Conservation (phyloP, 192 early-diverging fungal species). For the Coemansia sp. region DNA sequence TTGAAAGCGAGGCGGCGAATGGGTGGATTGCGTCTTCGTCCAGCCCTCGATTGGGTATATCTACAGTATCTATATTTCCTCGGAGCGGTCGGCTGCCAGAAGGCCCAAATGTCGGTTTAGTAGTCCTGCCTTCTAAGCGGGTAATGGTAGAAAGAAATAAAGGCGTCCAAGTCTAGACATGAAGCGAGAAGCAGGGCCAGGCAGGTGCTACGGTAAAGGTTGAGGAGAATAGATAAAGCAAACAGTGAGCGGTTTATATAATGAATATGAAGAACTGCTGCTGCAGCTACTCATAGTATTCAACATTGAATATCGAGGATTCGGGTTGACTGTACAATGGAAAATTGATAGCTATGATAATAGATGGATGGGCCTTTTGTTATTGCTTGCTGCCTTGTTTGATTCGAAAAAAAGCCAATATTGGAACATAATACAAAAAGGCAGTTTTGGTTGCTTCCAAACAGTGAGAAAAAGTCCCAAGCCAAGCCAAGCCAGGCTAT, state of each 20-base stretch:
- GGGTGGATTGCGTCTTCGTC: conserved; percentile 5
- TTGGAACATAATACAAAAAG: background rate
- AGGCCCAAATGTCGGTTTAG: background rate
- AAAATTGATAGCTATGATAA: background rate
- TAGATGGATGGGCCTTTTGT: background rate
- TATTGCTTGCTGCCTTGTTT: background rate
- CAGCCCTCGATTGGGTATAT: background rate
- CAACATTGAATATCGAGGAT: background rate
- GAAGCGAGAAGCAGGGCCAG: background rate
- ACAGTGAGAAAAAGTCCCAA: background rate
- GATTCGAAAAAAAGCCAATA: background rate
- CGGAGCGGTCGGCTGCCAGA: background rate
- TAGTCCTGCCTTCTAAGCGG: too few relatives aligned
- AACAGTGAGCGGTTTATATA: too few relatives aligned
- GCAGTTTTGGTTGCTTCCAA: background rate
- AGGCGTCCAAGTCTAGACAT: too few relatives aligned
- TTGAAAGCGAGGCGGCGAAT: background rate
- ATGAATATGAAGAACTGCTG: background rate
- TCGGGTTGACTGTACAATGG: background rate
- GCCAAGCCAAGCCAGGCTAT: too few relatives aligned
- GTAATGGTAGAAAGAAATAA: too few relatives aligned
- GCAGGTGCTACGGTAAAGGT: background rate
- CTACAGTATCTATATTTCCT: conserved; percentile 3
- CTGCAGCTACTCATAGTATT: background rate
- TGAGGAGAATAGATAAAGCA: background rate